Evolutionary conservation across 1,139 yeast species (phyloP).

Genomic region (Yamadazyma blattariae): DNA sequence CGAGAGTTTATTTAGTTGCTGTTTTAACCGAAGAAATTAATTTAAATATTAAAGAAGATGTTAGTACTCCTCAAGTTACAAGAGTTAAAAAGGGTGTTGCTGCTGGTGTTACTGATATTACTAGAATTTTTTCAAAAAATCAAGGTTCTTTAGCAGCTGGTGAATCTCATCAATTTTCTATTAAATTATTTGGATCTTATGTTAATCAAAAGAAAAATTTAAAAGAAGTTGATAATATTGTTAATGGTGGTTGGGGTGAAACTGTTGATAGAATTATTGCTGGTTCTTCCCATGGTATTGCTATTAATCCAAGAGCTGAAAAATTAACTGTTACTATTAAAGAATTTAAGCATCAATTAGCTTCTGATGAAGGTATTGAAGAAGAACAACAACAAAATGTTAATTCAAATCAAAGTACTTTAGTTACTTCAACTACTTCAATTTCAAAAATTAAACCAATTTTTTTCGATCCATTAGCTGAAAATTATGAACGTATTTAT

Average conservation of each 20-base stretch:
- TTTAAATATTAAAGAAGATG: constrained; percentile 24
- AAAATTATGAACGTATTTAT: constrained; percentile 59
- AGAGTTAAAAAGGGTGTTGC: constrained; percentile 77
- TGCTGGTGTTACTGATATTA: constrained; percentile 84
- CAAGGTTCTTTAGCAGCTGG: constrained; percentile 60
- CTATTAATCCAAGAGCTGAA: constrained; percentile 81
- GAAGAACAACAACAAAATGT: constrained; percentile 12
- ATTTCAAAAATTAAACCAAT: constrained; percentile 62
- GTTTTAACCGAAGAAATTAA: constrained; percentile 61
- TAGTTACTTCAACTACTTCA: constrained; percentile 43
- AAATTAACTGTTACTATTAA: constrained; percentile 67
- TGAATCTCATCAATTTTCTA: constrained; percentile 66
- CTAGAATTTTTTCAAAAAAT: constrained; percentile 70
- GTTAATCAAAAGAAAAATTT: constrained; percentile 34
- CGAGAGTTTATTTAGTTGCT: constrained; percentile 67
- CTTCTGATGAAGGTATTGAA: background rate
- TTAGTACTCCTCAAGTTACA: constrained; percentile 27
- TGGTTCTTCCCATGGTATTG: constrained; percentile 77
- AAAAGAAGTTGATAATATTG: constrained; percentile 18
- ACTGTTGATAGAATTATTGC: constrained; percentile 72
- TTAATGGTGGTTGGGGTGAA: constrained; percentile 89
- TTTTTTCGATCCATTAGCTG: constrained; percentile 61
- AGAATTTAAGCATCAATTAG: constrained; percentile 63
- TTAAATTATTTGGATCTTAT: constrained; percentile 72
- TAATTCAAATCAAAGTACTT: constrained; percentile 38